Conservation (phyloP, 2,329 filamentous ascomycete species). For the Neonectria coccinea region DNA sequence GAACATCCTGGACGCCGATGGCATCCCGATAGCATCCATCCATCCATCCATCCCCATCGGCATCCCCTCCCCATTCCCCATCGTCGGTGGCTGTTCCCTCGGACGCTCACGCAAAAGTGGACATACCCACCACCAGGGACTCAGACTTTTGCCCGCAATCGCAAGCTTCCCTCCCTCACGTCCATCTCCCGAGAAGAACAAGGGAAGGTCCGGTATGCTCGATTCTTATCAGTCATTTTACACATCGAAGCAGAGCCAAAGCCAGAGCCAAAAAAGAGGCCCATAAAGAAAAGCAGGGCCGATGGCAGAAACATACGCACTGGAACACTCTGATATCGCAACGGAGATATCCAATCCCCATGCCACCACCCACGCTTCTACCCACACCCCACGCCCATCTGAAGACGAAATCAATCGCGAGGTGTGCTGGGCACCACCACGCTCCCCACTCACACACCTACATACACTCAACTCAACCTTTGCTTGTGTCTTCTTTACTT, state of each 20-base stretch:
- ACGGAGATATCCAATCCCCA: slow-evolving; percentile 6
- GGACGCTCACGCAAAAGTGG: slow-evolving; percentile 3
- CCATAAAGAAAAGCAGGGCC: background rate
- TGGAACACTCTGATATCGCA: slow-evolving; percentile 22
- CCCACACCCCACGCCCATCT: slow-evolving; percentile 15
- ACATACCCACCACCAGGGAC: background rate
- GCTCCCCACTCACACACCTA: slow-evolving; percentile 17
- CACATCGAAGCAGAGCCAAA: background rate
- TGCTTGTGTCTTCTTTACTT: background rate
- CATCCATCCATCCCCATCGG: too few species aligned
- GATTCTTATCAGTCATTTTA: background rate
- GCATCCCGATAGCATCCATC: background rate
- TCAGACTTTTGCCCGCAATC: background rate
- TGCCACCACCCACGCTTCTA: slow-evolving; percentile 2
- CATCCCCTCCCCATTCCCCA: background rate
- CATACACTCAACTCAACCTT: background rate
- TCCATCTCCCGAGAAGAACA: background rate
- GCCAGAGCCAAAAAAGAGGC: background rate
- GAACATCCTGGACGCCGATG: background rate
- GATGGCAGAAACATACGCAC: background rate
- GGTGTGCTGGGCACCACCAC: background rate
- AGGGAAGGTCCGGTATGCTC: background rate
- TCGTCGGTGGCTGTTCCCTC: background rate
- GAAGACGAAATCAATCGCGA: background rate
- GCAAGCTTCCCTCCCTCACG: background rate